Evolutionary conservation across 208 protist species (phyloP).

Genomic region (Vickermania spadyakhi): DNA sequence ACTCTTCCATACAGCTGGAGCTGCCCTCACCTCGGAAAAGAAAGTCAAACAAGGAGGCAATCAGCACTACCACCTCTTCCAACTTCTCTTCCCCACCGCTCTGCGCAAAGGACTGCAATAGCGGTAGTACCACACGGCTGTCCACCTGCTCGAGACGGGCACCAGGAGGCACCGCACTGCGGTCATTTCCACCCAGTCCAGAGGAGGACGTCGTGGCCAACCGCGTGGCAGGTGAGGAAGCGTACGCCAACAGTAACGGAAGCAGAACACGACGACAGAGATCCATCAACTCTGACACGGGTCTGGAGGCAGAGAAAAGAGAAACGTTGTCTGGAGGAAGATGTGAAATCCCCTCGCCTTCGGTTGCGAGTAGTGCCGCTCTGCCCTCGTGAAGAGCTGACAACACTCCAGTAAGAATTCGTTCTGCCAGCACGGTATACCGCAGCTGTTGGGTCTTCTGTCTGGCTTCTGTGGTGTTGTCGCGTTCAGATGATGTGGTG

Average conservation of each 20-base stretch:
- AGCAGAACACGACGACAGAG: constrained; percentile 67
- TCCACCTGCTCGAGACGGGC: constrained; percentile 8
- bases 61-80: constrained; percentile 61
- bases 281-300: not conserved
- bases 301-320: too few species aligned
- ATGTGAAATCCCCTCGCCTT: too few species aligned
- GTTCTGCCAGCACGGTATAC: not conserved
- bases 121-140: not conserved
- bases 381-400: not conserved
- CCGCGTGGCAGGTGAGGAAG: not conserved
- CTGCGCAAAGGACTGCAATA: not conserved
- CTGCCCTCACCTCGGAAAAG: constrained; percentile 23
- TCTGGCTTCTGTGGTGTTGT: too few species aligned
- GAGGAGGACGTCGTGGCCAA: constrained; percentile 15
- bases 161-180: constrained; percentile 17
- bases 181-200: constrained; percentile 14
- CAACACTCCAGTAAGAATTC: not conserved
- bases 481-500: not conserved
- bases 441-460: too few species aligned
- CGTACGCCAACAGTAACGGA: constrained; percentile 35
- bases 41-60: constrained; percentile 80
- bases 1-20: not conserved
- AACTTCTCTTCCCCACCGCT: not conserved
- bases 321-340: too few species aligned
- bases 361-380: not conserved